phyloP scores from a whole-genome alignment of 306 rosid genomes.

The Vachellia collinsii region DNA sequence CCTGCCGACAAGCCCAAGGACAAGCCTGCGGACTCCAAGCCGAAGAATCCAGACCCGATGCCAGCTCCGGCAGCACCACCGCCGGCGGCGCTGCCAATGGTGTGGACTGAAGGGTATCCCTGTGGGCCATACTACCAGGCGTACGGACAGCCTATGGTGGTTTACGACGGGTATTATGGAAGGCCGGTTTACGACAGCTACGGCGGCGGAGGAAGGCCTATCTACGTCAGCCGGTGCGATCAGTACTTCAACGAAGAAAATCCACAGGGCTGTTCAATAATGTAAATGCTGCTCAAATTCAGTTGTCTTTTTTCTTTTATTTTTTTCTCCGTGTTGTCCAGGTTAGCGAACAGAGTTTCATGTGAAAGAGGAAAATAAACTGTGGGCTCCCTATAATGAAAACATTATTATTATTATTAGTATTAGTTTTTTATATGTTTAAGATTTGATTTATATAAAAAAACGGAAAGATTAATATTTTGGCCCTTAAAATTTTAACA shows the following conservation, averaged over 20 bases:
- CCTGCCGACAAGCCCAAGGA: too few species aligned
- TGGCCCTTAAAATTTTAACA: too few species aligned
- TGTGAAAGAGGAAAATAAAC: not conserved
- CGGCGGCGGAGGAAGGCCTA: slow-evolving; percentile 47
- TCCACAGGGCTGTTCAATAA: slow-evolving; percentile 49
- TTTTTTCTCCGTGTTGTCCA: not conserved
- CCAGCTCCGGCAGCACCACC: not conserved
- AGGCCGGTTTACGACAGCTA: slow-evolving; percentile 63
- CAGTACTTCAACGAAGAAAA: slow-evolving; percentile 60
- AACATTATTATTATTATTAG: not conserved
- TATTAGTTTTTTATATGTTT: not conserved
- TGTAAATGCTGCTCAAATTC: slow-evolving; percentile 37
- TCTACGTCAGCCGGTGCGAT: slow-evolving; percentile 48
- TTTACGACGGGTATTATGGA: slow-evolving; percentile 45
- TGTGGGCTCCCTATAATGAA: not conserved
- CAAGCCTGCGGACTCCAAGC: not conserved
- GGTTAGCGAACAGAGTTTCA: slow-evolving; percentile 7
- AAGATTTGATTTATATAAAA: not conserved
- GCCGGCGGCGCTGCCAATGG: slow-evolving; percentile 16
- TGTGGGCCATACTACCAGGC: slow-evolving; percentile 53
- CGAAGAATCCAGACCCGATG: not conserved
- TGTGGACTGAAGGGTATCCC: slow-evolving; percentile 39
- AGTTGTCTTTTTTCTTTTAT: not conserved
- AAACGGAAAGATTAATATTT: too few species aligned
- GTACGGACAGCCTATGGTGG: slow-evolving; percentile 34